Percentiles rank a stretch among this genome's conserved stretches.
Evolutionary conservation across 345 rosid genomes (phyloP).

Genomic region (Mercurialis annua): DNA sequence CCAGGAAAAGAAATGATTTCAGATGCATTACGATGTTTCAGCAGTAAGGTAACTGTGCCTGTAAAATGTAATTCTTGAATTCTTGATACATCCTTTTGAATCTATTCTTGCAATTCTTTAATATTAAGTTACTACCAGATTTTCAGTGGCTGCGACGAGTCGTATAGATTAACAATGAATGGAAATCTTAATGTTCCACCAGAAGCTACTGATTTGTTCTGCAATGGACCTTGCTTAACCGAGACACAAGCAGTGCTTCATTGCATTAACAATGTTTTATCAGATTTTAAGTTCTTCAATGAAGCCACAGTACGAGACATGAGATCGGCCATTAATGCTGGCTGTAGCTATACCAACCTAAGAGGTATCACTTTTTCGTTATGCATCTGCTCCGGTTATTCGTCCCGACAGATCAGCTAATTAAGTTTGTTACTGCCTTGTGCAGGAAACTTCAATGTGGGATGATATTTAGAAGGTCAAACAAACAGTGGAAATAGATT

Average conservation of each 20-base stretch:
- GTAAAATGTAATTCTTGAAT: not conserved
- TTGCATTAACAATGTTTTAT: conserved; percentile 42
- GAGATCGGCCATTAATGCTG: conserved; percentile 34
- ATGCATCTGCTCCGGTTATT: not conserved
- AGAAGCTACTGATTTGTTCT: conserved; percentile 44
- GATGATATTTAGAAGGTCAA: conserved; percentile 39
- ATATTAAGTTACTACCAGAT: conserved; percentile 36
- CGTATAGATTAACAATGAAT: conserved; percentile 40
- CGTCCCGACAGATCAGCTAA: not conserved
- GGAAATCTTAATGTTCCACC: conserved; percentile 49
- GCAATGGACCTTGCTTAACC: conserved; percentile 47
- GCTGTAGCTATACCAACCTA: conserved; percentile 47
- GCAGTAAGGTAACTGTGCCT: conserved; percentile 26
- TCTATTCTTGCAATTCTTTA: no score
- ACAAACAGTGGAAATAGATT: conserved; percentile 29
- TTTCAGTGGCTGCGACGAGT: conserved; percentile 43
- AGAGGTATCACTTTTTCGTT: conserved; percentile 32
- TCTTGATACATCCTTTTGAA: not conserved
- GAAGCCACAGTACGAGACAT: conserved; percentile 40
- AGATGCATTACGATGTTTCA: conserved; percentile 45
- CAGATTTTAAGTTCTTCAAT: conserved; percentile 47
- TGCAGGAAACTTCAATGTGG: conserved; percentile 49
- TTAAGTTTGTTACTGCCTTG: not conserved
- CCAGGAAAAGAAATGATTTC: conserved; percentile 32
- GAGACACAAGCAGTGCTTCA: conserved; percentile 49